Percentiles rank a stretch among this genome's conserved stretches.
Evolutionary conservation across 2,329 filamentous ascomycete species (phyloP).

Genomic region (Cladosporium sp.): DNA sequence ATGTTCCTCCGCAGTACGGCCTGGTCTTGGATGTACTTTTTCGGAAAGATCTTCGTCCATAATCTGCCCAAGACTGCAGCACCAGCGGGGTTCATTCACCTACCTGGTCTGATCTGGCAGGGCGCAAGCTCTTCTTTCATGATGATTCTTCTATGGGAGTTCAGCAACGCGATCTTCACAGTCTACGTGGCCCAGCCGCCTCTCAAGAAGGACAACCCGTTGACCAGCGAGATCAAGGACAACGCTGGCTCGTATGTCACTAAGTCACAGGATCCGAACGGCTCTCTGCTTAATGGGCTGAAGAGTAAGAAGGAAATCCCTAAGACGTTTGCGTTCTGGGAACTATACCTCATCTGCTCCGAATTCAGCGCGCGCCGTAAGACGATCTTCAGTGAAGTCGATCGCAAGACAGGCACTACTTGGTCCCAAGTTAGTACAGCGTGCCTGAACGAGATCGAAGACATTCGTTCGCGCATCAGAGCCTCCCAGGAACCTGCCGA

Average conservation of each 20-base stretch:
- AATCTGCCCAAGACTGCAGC: conserved; percentile 66
- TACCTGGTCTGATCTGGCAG: conserved; percentile 20
- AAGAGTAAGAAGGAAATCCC: conserved; percentile 77
- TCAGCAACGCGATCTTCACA: conserved; percentile 72
- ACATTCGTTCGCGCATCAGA: conserved; percentile 64
- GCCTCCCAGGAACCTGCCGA: conserved; percentile 30
- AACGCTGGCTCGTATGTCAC: conserved; percentile 23
- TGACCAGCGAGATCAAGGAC: conserved; percentile 73
- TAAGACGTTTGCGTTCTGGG: conserved; percentile 87
- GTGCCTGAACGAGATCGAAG: conserved; percentile 66
- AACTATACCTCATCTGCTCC: conserved; percentile 74
- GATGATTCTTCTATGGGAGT: conserved; percentile 69
- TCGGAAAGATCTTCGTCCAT: conserved; percentile 69
- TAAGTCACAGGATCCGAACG: conserved; percentile 66
- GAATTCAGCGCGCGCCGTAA: conserved; percentile 71
- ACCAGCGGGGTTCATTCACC: conserved; percentile 49
- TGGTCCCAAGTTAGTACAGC: conserved; percentile 74
- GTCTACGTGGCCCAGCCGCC: conserved; percentile 77
- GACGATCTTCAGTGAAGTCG: conserved; percentile 81
- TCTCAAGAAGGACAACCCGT: conserved; percentile 75
- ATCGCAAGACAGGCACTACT: conserved; percentile 69
- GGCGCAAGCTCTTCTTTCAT: conserved; percentile 57
- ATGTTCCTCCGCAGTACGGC: conserved; percentile 53
- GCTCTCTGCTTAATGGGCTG: conserved; percentile 77
- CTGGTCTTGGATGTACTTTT: conserved; percentile 66